Evolutionary conservation across 768 basidiomycete species (phyloP).

Genomic region (Psilocybe tampanensis): DNA sequence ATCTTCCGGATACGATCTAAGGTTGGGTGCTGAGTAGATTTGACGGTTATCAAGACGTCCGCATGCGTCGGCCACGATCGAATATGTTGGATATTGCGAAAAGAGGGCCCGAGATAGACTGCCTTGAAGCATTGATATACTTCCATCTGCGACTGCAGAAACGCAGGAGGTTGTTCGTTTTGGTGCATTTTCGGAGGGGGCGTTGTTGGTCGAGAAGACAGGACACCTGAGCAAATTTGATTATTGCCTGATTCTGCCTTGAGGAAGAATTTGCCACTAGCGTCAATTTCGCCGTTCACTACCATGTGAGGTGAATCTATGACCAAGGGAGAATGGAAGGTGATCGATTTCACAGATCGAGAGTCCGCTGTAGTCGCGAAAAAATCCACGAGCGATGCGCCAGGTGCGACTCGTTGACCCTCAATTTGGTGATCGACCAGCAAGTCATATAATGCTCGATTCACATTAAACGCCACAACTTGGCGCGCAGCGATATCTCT

Average conservation of each 20-base stretch:
- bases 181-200: not conserved
- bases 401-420: slow-evolving; percentile 26
- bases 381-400: slow-evolving; percentile 26
- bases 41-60: slow-evolving; percentile 23
- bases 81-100: slow-evolving; percentile 27
- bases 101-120: slow-evolving; percentile 25
- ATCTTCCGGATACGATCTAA: slow-evolving; percentile 29
- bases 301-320: slow-evolving; percentile 9
- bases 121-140: slow-evolving; percentile 22
- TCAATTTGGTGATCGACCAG: slow-evolving; percentile 29
- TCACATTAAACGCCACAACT: slow-evolving; percentile 13
- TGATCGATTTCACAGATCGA: slow-evolving; percentile 17
- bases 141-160: slow-evolving; percentile 3
- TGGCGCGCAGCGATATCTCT: not conserved
- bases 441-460: slow-evolving; percentile 17
- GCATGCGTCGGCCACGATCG: slow-evolving; percentile 22
- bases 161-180: slow-evolving; percentile 1
- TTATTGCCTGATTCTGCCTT: not conserved
- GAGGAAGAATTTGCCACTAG: slow-evolving; percentile 8
- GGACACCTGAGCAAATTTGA: slow-evolving; percentile 25
- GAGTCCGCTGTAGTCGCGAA: slow-evolving; percentile 13
- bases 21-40: slow-evolving; percentile 9
- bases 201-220: not conserved
- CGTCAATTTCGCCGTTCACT: slow-evolving; percentile 12
- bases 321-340: slow-evolving; percentile 28